These are phyloP conservation scores for Phyllachora maydis DNA, from an alignment of 2,329 filamentous ascomycete species.

Conservation along the genomic window DNA sequence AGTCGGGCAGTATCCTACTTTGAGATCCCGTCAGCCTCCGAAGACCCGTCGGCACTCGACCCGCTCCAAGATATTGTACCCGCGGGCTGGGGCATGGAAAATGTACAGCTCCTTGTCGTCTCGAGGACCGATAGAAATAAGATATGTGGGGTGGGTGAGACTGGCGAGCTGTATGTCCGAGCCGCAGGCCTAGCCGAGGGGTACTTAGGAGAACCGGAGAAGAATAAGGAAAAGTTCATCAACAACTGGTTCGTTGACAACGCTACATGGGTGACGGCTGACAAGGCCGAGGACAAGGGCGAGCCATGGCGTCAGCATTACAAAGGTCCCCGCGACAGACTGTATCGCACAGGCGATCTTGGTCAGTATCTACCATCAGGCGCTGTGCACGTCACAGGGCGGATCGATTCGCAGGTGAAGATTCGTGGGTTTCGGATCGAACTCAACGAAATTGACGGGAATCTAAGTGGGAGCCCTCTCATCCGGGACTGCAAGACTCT, in stretches of 20 bases:
- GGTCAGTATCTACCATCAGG: slow-evolving; percentile 51
- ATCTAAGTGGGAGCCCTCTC: slow-evolving; percentile 53
- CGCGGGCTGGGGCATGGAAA: slow-evolving; percentile 66
- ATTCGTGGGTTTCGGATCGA: slow-evolving; percentile 93
- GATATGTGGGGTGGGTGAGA: slow-evolving; percentile 61
- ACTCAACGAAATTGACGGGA: slow-evolving; percentile 76
- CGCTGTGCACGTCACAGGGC: slow-evolving; percentile 57
- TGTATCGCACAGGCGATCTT: slow-evolving; percentile 79
- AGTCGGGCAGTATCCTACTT: slow-evolving; percentile 67
- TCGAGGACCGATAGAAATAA: slow-evolving; percentile 43
- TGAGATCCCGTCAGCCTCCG: slow-evolving; percentile 45
- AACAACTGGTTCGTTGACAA: slow-evolving; percentile 72
- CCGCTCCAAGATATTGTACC: slow-evolving; percentile 48
- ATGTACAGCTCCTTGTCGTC: slow-evolving; percentile 77
- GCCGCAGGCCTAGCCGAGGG: slow-evolving; percentile 57
- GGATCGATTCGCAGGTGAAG: slow-evolving; percentile 81
- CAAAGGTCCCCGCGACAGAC: slow-evolving; percentile 61
- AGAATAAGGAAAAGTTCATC: slow-evolving; percentile 53
- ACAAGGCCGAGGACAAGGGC: slow-evolving; percentile 25
- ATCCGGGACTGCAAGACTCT: slow-evolving; percentile 75
- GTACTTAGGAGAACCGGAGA: slow-evolving; percentile 24
- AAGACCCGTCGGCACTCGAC: slow-evolving; percentile 33
- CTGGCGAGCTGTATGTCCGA: slow-evolving; percentile 67
- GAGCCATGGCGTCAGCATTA: slow-evolving; percentile 55
- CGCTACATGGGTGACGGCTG: slow-evolving; percentile 42